phyloP scores from a whole-genome alignment of 257 asterid species.

The Gynochthodes officinalis region DNA sequence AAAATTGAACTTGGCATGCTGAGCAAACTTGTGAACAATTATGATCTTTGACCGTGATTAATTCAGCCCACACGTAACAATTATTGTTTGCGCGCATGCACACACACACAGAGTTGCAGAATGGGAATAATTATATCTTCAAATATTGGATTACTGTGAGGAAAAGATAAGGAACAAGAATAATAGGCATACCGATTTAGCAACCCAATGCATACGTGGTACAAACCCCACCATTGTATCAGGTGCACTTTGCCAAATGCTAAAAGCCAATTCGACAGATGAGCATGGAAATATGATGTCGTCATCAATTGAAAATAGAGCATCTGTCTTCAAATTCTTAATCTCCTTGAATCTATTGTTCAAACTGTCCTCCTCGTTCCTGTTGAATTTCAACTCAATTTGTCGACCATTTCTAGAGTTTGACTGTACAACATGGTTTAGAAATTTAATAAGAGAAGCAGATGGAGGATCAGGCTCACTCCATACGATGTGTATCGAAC shows the following conservation, averaged over 20 bases:
- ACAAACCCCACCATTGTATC: constrained; percentile 90
- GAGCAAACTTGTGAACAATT: neutral
- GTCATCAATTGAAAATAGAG: constrained; percentile 77
- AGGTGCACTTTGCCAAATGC: constrained; percentile 75
- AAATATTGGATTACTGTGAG: neutral
- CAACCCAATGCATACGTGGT: constrained; percentile 79
- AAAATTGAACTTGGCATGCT: neutral
- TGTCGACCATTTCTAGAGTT: constrained; percentile 45
- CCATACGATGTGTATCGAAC: constrained; percentile 72
- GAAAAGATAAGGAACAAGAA: neutral
- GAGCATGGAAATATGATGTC: constrained; percentile 74
- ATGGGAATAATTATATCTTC: neutral
- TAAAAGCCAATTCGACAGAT: constrained; percentile 67
- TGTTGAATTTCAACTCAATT: constrained; percentile 62
- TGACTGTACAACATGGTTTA: constrained; percentile 38
- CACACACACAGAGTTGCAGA: neutral
- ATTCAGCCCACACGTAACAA: neutral
- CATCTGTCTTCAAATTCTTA: constrained; percentile 67
- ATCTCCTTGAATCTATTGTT: constrained; percentile 87
- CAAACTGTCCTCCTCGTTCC: constrained; percentile 74
- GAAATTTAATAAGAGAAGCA: constrained; percentile 48
- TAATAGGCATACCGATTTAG: constrained; percentile 46
- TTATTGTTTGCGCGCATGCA: neutral
- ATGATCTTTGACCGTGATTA: neutral
- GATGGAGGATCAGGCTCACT: constrained; percentile 81